Percentiles rank a stretch among this genome's conserved stretches.
phyloP scores from a whole-genome alignment of 2,329 filamentous ascomycete species.

The Trichoderma sp. region DNA sequence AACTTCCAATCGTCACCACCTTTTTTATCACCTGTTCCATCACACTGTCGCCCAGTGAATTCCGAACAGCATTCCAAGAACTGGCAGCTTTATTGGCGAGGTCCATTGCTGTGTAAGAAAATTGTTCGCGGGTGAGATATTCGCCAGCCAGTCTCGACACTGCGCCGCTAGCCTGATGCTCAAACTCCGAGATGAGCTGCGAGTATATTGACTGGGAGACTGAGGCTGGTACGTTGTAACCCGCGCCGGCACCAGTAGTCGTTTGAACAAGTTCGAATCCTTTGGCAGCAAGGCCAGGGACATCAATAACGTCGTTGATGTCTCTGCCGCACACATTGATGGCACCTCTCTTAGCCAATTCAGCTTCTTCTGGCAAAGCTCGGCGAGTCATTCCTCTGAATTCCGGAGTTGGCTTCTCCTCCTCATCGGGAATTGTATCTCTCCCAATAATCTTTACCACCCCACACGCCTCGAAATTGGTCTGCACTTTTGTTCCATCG shows the following conservation, averaged over 20 bases:
- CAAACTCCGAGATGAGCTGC: neutral
- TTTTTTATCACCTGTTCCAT: neutral
- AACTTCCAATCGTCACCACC: neutral
- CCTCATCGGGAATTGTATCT: neutral
- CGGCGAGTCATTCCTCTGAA: neutral
- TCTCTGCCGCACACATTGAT: neutral
- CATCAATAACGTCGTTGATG: neutral
- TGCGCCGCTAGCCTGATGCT: neutral
- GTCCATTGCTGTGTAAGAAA: neutral
- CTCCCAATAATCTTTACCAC: neutral
- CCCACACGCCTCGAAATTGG: neutral
- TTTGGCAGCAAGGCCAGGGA: neutral
- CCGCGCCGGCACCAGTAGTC: neutral
- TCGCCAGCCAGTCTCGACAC: too few species aligned
- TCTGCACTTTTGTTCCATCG: neutral
- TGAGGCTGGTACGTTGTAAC: neutral
- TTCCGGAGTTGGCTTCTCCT: neutral
- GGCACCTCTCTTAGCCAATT: neutral
- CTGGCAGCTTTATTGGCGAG: neutral
- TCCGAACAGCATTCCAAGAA: neutral
- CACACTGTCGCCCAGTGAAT: neutral
- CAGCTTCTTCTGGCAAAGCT: neutral
- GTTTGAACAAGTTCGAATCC: neutral
- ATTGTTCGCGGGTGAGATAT: neutral
- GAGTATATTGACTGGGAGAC: neutral